Conservation (phyloP, 1,284 basidiomycete genomes). For the Agaricales sp. region DNA sequence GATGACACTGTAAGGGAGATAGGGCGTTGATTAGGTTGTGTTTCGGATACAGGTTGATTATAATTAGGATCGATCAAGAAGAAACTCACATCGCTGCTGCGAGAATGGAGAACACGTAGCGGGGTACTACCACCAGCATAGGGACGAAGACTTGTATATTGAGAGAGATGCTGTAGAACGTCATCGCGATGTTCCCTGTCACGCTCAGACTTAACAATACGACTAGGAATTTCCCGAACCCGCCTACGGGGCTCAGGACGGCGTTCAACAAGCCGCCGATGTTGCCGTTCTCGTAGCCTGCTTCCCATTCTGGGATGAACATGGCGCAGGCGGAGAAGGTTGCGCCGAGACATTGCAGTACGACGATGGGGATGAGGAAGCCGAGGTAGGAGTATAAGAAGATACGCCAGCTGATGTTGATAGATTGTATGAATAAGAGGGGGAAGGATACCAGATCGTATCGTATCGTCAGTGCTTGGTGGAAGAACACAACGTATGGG, state of each 20-base stretch:
- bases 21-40: no score
- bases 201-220: slow-evolving; percentile 78
- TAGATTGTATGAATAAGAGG: no score
- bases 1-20: slow-evolving; percentile 36
- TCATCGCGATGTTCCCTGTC: slow-evolving; percentile 76
- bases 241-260: slow-evolving; percentile 58
- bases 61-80: neutral
- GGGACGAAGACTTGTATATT: slow-evolving; percentile 76
- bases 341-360: slow-evolving; percentile 70
- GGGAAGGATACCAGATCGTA: no score
- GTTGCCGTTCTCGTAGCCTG: slow-evolving; percentile 48
- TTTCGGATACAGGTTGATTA: neutral
- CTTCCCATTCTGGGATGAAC: slow-evolving; percentile 59
- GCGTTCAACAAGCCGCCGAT: slow-evolving; percentile 69
- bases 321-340: slow-evolving; percentile 49
- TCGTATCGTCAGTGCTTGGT: slow-evolving; percentile 3
- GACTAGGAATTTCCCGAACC: slow-evolving; percentile 82
- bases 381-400: slow-evolving; percentile 72
- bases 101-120: slow-evolving; percentile 80
- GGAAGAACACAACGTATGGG: neutral
- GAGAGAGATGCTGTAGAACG: slow-evolving; percentile 79
- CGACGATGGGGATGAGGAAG: slow-evolving; percentile 57
- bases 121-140: slow-evolving; percentile 54
- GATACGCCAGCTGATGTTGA: slow-evolving; percentile 42
- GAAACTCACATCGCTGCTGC: slow-evolving; percentile 66